Conservation (phyloP, 139 green algal species). For the Pseudopediastrum boryanum region DNA sequence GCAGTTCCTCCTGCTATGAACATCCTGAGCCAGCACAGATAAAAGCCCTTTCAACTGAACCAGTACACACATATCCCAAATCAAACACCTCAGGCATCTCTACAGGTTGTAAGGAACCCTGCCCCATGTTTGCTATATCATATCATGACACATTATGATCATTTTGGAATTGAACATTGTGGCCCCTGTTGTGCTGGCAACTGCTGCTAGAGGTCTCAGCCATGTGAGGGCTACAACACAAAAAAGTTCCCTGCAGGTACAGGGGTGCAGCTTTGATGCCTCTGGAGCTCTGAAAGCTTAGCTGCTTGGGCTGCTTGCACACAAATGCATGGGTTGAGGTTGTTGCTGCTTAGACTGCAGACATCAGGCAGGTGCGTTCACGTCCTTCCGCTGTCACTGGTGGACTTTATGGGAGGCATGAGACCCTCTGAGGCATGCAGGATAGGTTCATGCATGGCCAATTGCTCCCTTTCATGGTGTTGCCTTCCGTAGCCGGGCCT, state of each 20-base stretch:
- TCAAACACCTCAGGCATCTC: not conserved
- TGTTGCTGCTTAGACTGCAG: not conserved
- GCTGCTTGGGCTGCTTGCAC: not conserved
- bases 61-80: not conserved
- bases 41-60: not conserved
- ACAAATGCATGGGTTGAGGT: not conserved
- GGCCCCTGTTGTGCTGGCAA: too few relatives aligned
- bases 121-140: too few relatives aligned
- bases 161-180: not conserved
- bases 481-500: not conserved
- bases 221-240: too few relatives aligned
- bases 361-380: not conserved
- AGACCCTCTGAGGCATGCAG: not conserved
- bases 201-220: too few relatives aligned
- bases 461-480: not conserved
- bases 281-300: too few relatives aligned
- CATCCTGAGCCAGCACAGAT: slow-evolving; percentile 34
- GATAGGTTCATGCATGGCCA: not conserved
- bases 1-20: slow-evolving; percentile 74
- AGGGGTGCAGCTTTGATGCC: not conserved
- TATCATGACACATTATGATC: not conserved
- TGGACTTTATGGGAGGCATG: not conserved
- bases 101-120: too few relatives aligned
- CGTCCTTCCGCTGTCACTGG: not conserved
- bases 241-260: not conserved